phyloP scores from a whole-genome alignment of 2,329 filamentous ascomycete species.

The Cordyceps javanica region DNA sequence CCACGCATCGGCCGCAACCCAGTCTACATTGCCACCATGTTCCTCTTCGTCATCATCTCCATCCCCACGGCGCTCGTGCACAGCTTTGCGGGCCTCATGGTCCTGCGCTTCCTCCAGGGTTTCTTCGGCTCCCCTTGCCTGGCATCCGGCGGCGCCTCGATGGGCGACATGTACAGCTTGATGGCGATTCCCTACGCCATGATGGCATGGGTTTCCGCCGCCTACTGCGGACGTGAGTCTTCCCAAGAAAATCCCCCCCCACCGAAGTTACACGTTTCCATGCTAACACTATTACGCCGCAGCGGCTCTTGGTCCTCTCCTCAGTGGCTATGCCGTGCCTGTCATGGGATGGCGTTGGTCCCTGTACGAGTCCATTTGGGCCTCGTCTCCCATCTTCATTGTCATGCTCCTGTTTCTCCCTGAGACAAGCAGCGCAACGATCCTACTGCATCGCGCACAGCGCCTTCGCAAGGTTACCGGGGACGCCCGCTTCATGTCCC shows the following conservation, averaged over 20 bases:
- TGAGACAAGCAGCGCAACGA: constrained; percentile 54
- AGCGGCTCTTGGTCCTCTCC: constrained; percentile 52
- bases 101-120: constrained; percentile 58
- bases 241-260: neutral
- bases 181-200: constrained; percentile 52
- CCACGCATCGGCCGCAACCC: constrained; percentile 61
- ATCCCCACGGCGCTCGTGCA: constrained; percentile 57
- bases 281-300: constrained; percentile 21
- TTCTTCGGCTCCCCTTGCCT: constrained; percentile 62
- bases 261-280: no score
- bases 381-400: constrained; percentile 51
- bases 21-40: constrained; percentile 62
- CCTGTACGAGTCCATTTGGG: constrained; percentile 58
- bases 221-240: constrained; percentile 39
- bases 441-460: constrained; percentile 54
- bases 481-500: constrained; percentile 49
- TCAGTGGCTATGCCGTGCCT: constrained; percentile 54
- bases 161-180: constrained; percentile 48
- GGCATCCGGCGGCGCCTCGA: constrained; percentile 49
- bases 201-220: constrained; percentile 51
- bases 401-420: constrained; percentile 57
- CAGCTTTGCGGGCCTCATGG: constrained; percentile 58
- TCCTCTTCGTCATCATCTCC: constrained; percentile 60
- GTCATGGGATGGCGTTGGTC: constrained; percentile 59
- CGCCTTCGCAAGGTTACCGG: constrained; percentile 58